Base-by-base conservation (phyloP, 2,329 filamentous ascomycete species). In the Diplodia scrobiculata region DNA sequence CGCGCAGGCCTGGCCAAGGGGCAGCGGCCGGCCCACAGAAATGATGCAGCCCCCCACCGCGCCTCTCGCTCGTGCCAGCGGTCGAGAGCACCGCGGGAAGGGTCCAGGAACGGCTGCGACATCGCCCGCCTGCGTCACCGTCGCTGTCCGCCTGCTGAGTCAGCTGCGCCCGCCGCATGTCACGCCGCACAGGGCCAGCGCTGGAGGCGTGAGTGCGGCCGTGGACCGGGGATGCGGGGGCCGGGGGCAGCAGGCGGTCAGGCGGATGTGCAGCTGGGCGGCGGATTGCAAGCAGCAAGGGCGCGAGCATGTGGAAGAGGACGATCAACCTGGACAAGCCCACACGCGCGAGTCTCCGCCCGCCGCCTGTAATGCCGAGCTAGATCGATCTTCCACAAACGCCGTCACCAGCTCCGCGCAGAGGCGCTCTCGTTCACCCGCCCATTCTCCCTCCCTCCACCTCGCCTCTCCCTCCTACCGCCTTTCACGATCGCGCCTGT, bases 351-450 rank as follows among this genome's bases (percentile, higher is more conserved):
- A 29, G 55, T 59, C 38, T 59, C 55, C 55, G 55, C 58, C 58
- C 58, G 55, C 63, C 63, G 52, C 63, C 36, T 34, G 53, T 60
- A 50, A 52, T 51, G 64, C 64, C 64, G 64, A 66, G 64, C 64
- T 66, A 66, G 47, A 63, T 63, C 60, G 60, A 62, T 62, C 58
- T 62, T 25, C 41, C 45, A 62, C 58, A 36, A 48, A 34, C 58
- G 58, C 58, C 58, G 63, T 54, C 54, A 66, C 53, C 45, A 58
- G 45, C 41, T 41, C 63, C 41, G 32, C 38, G 63, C 52, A 19
- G 41, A 45, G n/a, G 41, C 7, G 4, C 21, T 9, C 25, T 45
- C 25, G 29, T 19, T 19, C 50, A 45, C 19, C 64, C 45, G 47
- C n/a, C 64, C 34, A 25, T 21, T 29, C 21, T 11, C 60, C 47